Evolutionary conservation across 306 rosid species (phyloP).

Genomic region (Hippophae rhamnoides): DNA sequence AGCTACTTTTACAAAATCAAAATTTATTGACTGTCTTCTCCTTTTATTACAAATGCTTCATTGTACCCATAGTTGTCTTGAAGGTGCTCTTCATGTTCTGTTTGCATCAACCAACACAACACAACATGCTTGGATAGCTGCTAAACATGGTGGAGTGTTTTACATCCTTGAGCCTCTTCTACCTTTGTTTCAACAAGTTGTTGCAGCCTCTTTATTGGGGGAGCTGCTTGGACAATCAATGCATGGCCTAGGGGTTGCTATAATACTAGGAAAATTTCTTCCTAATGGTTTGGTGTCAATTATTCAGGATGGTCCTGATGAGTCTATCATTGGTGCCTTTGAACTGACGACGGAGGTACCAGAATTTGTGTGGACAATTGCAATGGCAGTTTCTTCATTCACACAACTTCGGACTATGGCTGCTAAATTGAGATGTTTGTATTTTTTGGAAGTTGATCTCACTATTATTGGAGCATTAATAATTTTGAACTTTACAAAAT

Average conservation of each 20-base stretch:
- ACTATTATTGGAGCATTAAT: no score
- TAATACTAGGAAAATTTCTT: constrained; percentile 85
- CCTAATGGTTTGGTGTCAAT: constrained; percentile 94
- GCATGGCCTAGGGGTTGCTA: constrained; percentile 98
- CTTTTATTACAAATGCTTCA: constrained; percentile 93
- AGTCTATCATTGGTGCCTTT: constrained; percentile 65
- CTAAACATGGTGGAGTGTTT: constrained; percentile 98
- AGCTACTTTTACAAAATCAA: constrained; percentile 20
- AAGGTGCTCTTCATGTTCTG: constrained; percentile 96
- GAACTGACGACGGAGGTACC: constrained; percentile 96
- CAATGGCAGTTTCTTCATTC: constrained; percentile 94
- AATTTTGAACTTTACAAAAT: no score
- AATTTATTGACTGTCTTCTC: constrained; percentile 87
- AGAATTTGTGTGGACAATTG: constrained; percentile 98
- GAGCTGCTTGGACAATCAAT: constrained; percentile 95
- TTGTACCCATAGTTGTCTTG: constrained; percentile 84
- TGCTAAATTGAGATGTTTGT: no score
- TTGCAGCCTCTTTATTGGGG: constrained; percentile 92
- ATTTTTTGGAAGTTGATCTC: no score
- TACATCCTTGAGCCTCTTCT: constrained; percentile 90
- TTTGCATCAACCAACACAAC: constrained; percentile 93
- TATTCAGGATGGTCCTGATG: constrained; percentile 98
- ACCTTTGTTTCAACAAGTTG: constrained; percentile 92
- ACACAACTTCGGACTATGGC: constrained; percentile 93
- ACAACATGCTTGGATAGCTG: constrained; percentile 97